Conservation (phyloP, 257 asterid species). For the Solanum virginianum region DNA sequence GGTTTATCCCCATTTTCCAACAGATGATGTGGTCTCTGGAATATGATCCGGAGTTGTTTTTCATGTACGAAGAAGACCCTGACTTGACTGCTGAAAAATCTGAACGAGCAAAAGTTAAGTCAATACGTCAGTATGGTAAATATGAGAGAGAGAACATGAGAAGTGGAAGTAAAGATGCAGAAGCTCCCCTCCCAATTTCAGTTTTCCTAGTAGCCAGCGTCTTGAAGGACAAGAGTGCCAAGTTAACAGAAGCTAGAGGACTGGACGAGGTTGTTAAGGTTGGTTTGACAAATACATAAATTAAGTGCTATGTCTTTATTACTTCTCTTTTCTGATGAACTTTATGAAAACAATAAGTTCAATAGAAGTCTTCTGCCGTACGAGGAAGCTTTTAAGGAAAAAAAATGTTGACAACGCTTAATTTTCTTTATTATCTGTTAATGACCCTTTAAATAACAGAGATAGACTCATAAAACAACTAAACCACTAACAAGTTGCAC, state of each 20-base stretch:
- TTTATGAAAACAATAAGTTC: too few relatives aligned
- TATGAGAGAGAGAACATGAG: conserved; percentile 61
- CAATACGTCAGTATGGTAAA: conserved; percentile 56
- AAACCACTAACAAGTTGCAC: too few relatives aligned
- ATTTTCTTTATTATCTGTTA: too few relatives aligned
- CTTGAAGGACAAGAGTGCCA: conserved; percentile 56
- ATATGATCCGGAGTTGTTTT: conserved; percentile 56
- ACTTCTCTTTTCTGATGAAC: not conserved
- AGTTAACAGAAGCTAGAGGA: conserved; percentile 78
- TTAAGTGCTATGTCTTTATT: not conserved
- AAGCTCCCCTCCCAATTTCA: conserved; percentile 67
- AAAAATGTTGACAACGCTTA: too few relatives aligned
- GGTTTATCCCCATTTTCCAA: not conserved
- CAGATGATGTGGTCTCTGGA: conserved; percentile 99
- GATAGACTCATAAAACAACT: too few relatives aligned
- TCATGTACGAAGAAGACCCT: conserved; percentile 50
- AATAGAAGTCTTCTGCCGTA: too few relatives aligned
- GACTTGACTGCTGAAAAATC: conserved; percentile 28
- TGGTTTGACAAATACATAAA: not conserved
- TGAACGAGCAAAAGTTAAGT: conserved; percentile 41
- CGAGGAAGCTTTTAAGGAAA: too few relatives aligned
- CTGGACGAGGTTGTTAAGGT: conserved; percentile 89
- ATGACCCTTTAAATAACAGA: too few relatives aligned
- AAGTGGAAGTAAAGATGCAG: conserved; percentile 25
- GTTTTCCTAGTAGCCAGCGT: conserved; percentile 91